Base-by-base conservation (phyloP, 495 filamentous ascomycete genomes). In the Daldinia decipiens region DNA sequence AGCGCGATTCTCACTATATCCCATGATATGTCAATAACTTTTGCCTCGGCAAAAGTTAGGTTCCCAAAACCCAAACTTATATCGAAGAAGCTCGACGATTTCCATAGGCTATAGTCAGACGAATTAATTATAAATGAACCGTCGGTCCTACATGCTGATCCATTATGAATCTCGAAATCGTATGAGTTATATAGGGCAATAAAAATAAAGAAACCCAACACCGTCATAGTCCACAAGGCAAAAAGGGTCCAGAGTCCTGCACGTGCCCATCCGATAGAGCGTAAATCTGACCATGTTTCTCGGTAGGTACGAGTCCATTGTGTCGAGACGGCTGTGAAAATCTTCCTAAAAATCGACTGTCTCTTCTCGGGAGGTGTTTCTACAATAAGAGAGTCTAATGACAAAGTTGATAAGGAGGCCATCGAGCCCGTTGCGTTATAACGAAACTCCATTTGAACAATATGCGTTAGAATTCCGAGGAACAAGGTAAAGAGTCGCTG, bases 21-120 rank as follows among this genome's bases (percentile, higher is more conserved):
- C 74, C 74, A 78, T 11, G 58, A 47, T 38, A 78, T 68, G 58
- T 78, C 76, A 38, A 78, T 63, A 6, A 67, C 34, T 45, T 77
- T 78, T 1, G 74, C 76, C 15, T 68, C 15, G 5, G 72, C 52
- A 47, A 78, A 78, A 15, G 56, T 59, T 19, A 77, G 36, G n/a
- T 54, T 32, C 1, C 74, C 74, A 21, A 63, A 61, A 0, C 66
- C 66, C 8, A 78, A 24, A 2, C 67, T 70, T 50, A 78, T 70
- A 26, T 77, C 67, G 40, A 78, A 78, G 43, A 77, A 71, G 11
- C 36, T 40, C 7, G 55, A 67, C 6, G 11, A 21, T 43, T 19
- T 11, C 64, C 64, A 67, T 17, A 17, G 13, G 27, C n/a, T 45
- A 43, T 67, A 67, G n/a, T 39, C 17, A 27, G 43, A 59, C 36